Percentiles rank a stretch among this genome's conserved stretches.
phyloP scores from a whole-genome alignment of 805 yeast species.

The Allodekkera sacchari region DNA sequence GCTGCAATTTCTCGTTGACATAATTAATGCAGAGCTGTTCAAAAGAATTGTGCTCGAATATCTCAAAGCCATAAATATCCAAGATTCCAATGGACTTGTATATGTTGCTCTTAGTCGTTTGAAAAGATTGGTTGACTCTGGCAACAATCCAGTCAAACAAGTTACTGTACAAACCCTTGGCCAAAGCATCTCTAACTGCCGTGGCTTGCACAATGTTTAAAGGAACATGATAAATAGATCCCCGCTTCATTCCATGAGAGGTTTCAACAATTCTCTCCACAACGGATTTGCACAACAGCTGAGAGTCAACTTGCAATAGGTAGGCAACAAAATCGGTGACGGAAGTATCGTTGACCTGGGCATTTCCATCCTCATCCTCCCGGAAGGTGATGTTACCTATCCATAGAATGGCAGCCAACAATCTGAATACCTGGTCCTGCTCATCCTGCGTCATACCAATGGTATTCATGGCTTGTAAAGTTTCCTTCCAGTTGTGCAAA shows the following conservation, averaged over 20 bases:
- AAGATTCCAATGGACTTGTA: conserved; percentile 80
- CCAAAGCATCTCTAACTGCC: conserved; percentile 91
- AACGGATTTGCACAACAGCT: conserved; percentile 55
- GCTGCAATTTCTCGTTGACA: conserved; percentile 93
- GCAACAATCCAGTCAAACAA: conserved; percentile 95
- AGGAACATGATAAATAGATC: conserved; percentile 92
- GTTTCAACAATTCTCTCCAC: conserved; percentile 85
- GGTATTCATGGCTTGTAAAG: conserved; percentile 75
- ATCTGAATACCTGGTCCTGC: conserved; percentile 83
- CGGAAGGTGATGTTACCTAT: conserved; percentile 83
- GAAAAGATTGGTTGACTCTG: conserved; percentile 77
- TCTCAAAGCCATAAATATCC: conserved; percentile 95
- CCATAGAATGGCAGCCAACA: conserved; percentile 85
- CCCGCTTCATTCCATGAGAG: conserved; percentile 79
- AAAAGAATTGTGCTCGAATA: conserved; percentile 89
- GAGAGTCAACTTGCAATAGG: conserved; percentile 70
- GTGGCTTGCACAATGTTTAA: conserved; percentile 86
- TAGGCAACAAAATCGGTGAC: conserved; percentile 96
- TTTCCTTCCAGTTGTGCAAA: conserved; percentile 65
- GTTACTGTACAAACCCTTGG: conserved; percentile 88
- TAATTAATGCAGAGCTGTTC: conserved; percentile 94
- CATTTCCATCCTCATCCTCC: conserved; percentile 83
- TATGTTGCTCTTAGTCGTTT: conserved; percentile 30
- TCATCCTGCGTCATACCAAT: conserved; percentile 79
- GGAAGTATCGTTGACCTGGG: conserved; percentile 71